Conservation (phyloP, 768 basidiomycete species). For the Hericium coralloides region DNA sequence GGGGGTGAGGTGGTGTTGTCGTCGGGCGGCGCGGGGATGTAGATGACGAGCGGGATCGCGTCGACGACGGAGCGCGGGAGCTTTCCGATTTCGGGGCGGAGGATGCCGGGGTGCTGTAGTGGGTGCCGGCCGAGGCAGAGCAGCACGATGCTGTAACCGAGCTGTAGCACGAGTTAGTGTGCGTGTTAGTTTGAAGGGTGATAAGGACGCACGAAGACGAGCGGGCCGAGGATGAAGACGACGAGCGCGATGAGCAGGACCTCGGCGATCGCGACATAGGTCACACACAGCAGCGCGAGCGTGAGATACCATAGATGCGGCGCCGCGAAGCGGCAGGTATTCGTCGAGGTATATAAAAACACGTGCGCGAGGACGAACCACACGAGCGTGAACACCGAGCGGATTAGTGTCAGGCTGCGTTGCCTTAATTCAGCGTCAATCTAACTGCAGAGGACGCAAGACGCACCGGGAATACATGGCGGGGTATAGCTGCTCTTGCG, state of each 20-base stretch:
- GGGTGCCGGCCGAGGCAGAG: slow-evolving; percentile 77
- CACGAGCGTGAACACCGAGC: slow-evolving; percentile 41
- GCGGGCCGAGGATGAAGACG: slow-evolving; percentile 71
- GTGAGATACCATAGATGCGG: slow-evolving; percentile 86
- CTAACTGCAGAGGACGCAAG: not conserved
- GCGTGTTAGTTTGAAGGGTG: not conserved
- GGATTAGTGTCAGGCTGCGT: not conserved
- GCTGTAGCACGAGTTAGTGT: slow-evolving; percentile 27
- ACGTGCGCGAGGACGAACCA: slow-evolving; percentile 84
- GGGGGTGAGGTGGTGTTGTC: slow-evolving; percentile 16
- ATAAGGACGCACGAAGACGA: slow-evolving; percentile 57
- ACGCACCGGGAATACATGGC: not conserved
- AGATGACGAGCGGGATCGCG: slow-evolving; percentile 74
- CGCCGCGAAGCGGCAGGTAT: slow-evolving; percentile 61
- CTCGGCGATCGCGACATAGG: slow-evolving; percentile 68
- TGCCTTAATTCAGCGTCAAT: not conserved
- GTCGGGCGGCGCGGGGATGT: slow-evolving; percentile 70
- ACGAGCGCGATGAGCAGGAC: slow-evolving; percentile 67
- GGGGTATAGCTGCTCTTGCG: not conserved
- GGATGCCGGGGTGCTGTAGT: slow-evolving; percentile 59
- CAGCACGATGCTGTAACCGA: slow-evolving; percentile 71
- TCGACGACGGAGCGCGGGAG: slow-evolving; percentile 65
- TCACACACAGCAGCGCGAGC: slow-evolving; percentile 70
- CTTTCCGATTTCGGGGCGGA: slow-evolving; percentile 74
- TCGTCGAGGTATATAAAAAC: slow-evolving; percentile 65